These are phyloP conservation scores for Chloris gayana DNA, from an alignment of 176 grass and related monocot species.

Conservation along the genomic window DNA sequence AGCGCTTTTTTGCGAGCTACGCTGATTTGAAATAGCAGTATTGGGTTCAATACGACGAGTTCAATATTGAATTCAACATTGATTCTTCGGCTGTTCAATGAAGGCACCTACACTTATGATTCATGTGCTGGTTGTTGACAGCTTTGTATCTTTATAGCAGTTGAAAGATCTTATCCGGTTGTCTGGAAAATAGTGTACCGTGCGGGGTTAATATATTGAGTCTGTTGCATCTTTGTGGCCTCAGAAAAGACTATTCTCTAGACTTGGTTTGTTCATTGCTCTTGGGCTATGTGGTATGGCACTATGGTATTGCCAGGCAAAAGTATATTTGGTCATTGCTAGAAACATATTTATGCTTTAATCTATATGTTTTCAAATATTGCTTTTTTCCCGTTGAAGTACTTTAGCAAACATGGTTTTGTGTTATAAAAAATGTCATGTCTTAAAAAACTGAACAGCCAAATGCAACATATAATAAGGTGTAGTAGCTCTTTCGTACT, in stretches of 20 bases:
- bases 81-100: not conserved
- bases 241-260: not conserved
- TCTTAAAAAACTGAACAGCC: too few relatives aligned
- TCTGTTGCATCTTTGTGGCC: slow-evolving; percentile 12
- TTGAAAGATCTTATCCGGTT: not conserved
- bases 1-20: not conserved
- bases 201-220: slow-evolving; percentile 12
- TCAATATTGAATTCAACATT: not conserved
- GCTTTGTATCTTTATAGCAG: not conserved
- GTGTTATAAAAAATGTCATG: not conserved
- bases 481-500: not conserved
- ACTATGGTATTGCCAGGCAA: not conserved
- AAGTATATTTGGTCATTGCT: not conserved
- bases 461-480: not conserved
- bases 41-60: not conserved
- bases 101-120: slow-evolving; percentile 5
- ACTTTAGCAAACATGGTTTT: not conserved
- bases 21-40: not conserved
- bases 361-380: too few relatives aligned
- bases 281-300: not conserved
- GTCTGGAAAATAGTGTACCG: not conserved
- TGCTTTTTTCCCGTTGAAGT: not conserved
- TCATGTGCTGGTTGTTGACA: not conserved
- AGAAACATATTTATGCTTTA: not conserved
- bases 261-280: not conserved